These are phyloP conservation scores for Plectosphaerella sp. DNA, from an alignment of 2,329 filamentous ascomycete species.

Conservation along the genomic window DNA sequence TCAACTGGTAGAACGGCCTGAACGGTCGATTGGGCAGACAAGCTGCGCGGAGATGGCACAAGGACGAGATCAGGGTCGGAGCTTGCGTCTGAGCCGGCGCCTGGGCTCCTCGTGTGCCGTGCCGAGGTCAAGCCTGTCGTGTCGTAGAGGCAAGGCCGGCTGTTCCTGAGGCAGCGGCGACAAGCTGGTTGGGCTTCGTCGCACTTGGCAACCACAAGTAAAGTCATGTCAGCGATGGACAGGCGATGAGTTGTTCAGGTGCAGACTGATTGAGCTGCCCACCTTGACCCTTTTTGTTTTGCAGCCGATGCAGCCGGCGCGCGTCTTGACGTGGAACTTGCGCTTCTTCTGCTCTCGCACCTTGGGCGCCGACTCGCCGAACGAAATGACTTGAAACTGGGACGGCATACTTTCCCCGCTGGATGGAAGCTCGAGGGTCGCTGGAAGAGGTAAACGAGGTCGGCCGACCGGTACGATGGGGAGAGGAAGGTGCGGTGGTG, in stretches of 20 bases:
- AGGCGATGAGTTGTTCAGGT: neutral
- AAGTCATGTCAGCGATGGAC: neutral
- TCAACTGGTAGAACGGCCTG: constrained; percentile 5
- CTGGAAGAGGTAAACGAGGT: neutral
- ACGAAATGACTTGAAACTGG: constrained; percentile 8
- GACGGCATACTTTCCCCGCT: constrained; percentile 2
- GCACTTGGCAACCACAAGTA: neutral
- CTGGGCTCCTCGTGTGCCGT: neutral
- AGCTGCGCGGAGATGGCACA: neutral
- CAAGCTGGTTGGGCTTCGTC: constrained; percentile 16
- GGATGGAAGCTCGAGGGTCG: too few species aligned
- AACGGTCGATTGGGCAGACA: constrained; percentile 2
- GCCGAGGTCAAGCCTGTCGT: neutral
- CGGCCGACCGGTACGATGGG: neutral
- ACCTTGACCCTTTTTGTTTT: constrained; percentile 6
- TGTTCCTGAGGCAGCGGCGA: constrained; percentile 13
- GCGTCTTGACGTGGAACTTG: constrained; percentile 14
- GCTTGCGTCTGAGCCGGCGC: neutral
- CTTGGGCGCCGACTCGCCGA: constrained; percentile 3
- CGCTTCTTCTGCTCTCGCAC: constrained; percentile 12
- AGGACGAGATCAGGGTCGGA: neutral
- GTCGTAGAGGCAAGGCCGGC: constrained; percentile 10
- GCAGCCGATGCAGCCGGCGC: constrained; percentile 4
- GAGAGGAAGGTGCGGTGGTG: too few species aligned
- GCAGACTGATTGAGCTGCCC: neutral